Conservation (phyloP, 83 land plant genomes). For the Thuja plicata region DNA sequence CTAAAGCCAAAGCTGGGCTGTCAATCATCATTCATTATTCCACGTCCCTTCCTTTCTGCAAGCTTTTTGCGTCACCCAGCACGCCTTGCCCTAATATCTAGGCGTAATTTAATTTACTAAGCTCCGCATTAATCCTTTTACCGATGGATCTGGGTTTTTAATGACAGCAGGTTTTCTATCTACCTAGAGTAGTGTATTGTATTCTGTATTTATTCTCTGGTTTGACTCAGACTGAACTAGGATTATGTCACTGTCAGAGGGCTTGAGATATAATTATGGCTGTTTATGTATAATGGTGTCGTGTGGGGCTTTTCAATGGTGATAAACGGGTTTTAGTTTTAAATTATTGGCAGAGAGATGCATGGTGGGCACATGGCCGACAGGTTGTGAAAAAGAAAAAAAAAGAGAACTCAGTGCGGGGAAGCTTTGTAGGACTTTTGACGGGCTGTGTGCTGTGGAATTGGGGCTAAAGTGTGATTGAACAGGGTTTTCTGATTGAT, state of each 20-base stretch:
- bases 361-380: slow-evolving; percentile 13
- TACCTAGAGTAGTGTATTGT: background rate
- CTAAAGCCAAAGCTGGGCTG: background rate
- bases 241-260: slow-evolving; percentile 12
- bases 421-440: background rate
- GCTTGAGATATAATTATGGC: background rate
- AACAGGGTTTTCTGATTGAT: no score
- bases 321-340: no score
- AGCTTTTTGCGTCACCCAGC: slow-evolving; percentile 5
- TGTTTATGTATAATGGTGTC: slow-evolving; percentile 8
- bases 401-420: background rate
- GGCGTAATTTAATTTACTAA: background rate
- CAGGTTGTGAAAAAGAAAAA: background rate
- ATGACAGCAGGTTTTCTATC: background rate
- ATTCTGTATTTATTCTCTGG: background rate
- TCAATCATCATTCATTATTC: slow-evolving; percentile 4
- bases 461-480: background rate
- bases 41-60: background rate
- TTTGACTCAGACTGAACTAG: background rate
- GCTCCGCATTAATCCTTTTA: background rate
- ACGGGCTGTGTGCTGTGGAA: background rate
- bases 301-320: slow-evolving; percentile 8
- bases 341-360: background rate
- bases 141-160: background rate
- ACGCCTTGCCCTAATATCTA: background rate